These are phyloP conservation scores for Monosporascus sp. DNA, from an alignment of 2,329 filamentous ascomycete species.

Conservation along the genomic window DNA sequence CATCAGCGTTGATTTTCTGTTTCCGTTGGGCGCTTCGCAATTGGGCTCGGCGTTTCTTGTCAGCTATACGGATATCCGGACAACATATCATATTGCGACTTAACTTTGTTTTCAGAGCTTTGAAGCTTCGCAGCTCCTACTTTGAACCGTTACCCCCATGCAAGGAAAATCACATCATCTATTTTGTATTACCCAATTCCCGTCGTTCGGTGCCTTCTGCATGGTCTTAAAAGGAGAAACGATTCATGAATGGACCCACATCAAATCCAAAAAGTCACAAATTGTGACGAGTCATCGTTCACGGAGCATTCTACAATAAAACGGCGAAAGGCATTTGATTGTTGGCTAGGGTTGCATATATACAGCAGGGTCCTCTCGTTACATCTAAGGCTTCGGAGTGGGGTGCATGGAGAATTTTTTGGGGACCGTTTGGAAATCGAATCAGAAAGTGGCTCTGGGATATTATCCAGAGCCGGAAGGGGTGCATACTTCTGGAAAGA, in stretches of 20 bases:
- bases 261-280: neutral
- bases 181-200: neutral
- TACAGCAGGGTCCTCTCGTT: neutral
- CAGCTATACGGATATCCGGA: conserved; percentile 1
- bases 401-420: neutral
- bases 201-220: neutral
- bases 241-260: neutral
- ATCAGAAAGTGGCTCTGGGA: neutral
- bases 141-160: neutral
- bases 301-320: neutral
- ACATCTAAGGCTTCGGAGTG: neutral
- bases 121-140: neutral
- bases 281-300: neutral
- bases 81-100: conserved; percentile 1
- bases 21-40: conserved; percentile 6
- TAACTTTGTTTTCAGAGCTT: neutral
- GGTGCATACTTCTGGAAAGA: neutral
- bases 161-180: neutral
- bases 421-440: neutral
- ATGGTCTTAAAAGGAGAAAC: neutral
- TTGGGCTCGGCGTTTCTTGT: conserved; percentile 10
- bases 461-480: neutral
- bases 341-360: neutral
- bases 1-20: conserved; percentile 20
- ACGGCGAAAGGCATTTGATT: neutral